phyloP scores from a whole-genome alignment of 768 basidiomycete genomes.

The Lactarius sanguifluus region DNA sequence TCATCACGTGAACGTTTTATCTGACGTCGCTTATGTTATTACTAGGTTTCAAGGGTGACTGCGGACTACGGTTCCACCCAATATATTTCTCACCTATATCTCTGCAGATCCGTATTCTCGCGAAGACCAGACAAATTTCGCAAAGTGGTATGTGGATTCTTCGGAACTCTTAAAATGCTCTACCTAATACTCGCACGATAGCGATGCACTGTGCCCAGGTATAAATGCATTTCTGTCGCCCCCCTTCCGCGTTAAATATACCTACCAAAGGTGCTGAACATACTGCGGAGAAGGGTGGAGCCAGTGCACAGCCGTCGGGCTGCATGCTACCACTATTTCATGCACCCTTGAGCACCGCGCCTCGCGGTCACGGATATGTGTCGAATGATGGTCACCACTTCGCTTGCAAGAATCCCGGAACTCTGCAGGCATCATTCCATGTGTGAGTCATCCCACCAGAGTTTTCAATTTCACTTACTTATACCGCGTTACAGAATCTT shows the following conservation, averaged over 20 bases:
- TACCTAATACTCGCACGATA: constrained; percentile 29
- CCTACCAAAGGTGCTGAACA: constrained; percentile 46
- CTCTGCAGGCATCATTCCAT: constrained; percentile 55
- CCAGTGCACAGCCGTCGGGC: constrained; percentile 48
- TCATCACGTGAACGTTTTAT: constrained; percentile 24
- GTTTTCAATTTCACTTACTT: not conserved
- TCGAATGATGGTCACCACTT: constrained; percentile 59
- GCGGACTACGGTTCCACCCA: no score
- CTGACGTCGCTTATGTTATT: not conserved
- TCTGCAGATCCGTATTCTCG: constrained; percentile 54
- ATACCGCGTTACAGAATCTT: constrained; percentile 43
- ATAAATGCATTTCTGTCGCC: not conserved
- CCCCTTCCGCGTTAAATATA: not conserved
- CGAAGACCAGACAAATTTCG: constrained; percentile 53
- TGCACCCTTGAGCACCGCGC: constrained; percentile 35
- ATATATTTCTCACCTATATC: not conserved
- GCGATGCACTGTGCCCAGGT: constrained; percentile 55
- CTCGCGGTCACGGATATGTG: constrained; percentile 45
- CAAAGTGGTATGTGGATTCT: constrained; percentile 39
- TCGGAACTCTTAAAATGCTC: constrained; percentile 23
- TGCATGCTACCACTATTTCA: constrained; percentile 57
- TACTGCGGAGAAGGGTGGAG: constrained; percentile 36
- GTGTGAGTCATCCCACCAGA: constrained; percentile 43
- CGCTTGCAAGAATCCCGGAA: constrained; percentile 50
- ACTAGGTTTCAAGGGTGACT: constrained; percentile 52